Evolutionary conservation across 2,329 filamentous ascomycete species (phyloP), one percentile per base, ranked within the genome.

Genomic region (Sodiomyces alkalinus): DNA sequence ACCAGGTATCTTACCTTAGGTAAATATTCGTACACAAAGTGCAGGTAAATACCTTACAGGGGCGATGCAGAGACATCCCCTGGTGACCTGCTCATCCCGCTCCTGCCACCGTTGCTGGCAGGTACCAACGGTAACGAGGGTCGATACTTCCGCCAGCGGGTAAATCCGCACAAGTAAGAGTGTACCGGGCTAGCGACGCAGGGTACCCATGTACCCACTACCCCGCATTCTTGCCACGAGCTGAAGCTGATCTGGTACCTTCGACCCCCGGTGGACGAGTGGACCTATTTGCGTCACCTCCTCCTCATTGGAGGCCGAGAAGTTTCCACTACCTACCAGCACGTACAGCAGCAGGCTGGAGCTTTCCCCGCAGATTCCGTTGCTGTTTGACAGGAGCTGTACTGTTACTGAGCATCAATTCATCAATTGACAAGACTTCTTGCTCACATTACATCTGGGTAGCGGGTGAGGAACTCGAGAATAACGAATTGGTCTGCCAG

Each of bases 261-360:
- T 31, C 32, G 29, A 39, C 36, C 36, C 36, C 35, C 30, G 35
- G 37, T 37, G 28, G 17, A n/a, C n/a, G 22, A 30, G 33, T 34
- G 34, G 34, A 25, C 18, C 30, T 22, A 25, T 29, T 27, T 37
- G 35, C 35, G 35, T 37, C 35, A 37, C 33, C 22, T 26, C 18
- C 21, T n/a, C 19, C 13, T 21, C 11, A 13, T 26, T 7, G 29
- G 22, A 9, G 17, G 13, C 17, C 13, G 27, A 22, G 16, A 22
- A 19, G 13, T 19, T 19, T n/a, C n/a, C n/a, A n/a, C n/a, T n/a
- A n/a, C n/a, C n/a, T n/a, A n/a, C n/a, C n/a, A n/a, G n/a, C n/a
- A n/a, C n/a, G n/a, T n/a, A n/a, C n/a, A n/a, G n/a, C n/a, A n/a
- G n/a, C n/a, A n/a, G n/a, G n/a, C n/a, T n/a, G n/a, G n/a, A n/a